phyloP scores from a whole-genome alignment of 78 protist species.

The Speleostelium caveatum region DNA sequence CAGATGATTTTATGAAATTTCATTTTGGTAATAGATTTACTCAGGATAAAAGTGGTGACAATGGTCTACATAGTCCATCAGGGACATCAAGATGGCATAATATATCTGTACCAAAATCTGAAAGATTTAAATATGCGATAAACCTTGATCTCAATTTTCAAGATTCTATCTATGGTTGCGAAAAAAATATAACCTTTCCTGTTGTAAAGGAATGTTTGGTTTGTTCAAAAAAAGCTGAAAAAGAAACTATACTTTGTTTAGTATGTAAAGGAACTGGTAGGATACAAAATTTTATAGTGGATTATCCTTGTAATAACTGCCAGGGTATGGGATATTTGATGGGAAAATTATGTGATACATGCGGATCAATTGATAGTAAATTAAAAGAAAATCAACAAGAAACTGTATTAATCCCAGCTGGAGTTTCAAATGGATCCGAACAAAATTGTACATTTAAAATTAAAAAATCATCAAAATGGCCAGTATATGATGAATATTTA shows the following conservation, averaged over 20 bases:
- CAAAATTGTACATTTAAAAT: neutral
- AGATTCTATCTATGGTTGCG: conserved; percentile 52
- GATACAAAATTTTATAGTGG: neutral
- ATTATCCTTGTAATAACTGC: conserved; percentile 18
- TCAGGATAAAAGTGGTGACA: neutral
- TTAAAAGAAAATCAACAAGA: conserved; percentile 12
- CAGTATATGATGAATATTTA: conserved; percentile 10
- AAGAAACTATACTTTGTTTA: conserved; percentile 1
- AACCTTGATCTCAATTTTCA: conserved; percentile 5
- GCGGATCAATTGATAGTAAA: neutral
- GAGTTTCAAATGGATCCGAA: conserved; percentile 21
- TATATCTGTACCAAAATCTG: neutral
- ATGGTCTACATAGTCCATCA: neutral
- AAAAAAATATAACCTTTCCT: conserved; percentile 10
- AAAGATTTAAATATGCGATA: neutral
- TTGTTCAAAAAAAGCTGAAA: neutral
- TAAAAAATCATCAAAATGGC: neutral
- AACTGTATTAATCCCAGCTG: conserved; percentile 56
- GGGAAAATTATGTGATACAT: neutral
- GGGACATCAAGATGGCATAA: too few species aligned
- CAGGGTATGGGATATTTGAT: neutral
- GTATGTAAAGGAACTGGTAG: conserved; percentile 30
- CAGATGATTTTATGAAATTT: too few species aligned
- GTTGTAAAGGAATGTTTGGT: neutral
- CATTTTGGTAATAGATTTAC: neutral